Base-by-base conservation (phyloP, 345 rosid genomes). In the Turritis glabra region DNA sequence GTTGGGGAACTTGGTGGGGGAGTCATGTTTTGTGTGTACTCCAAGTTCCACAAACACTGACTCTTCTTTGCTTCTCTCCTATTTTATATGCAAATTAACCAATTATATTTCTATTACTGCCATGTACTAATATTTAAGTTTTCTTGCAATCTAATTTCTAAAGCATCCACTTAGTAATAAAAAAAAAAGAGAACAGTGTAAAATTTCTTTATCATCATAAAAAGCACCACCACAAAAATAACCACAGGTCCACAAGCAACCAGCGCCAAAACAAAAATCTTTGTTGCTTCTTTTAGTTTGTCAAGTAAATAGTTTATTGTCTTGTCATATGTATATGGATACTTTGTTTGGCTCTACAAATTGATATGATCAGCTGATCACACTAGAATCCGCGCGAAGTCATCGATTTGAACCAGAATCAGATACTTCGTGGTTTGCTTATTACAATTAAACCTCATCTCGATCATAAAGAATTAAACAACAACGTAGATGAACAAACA, bases 11-110 rank as follows among this genome's bases (percentile, higher is more conserved):
- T 52, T 73, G 50, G 72, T 37, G 69, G 70, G 74, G 41, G 25
- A 52, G 4, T 76, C 50, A 69, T 76, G 70, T 61, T 69, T 61
- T 69, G 75, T 69, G 69, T 76, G 48, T 25, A 76, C 79, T 76
- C 74, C 75, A 76, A 76, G 64, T 69, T 53, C 64, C 56, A 51
- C 48, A 37, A 13, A 57, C 32, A 44, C 18, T 66, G 57, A 66
- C 50, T 58, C 32, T 47, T 66, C 52, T 57, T 56, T 41, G 6
- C 46, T 30, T 61, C 1, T 21, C 15, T 40, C 40, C 40, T 12
- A 1, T 21, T 38, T 14, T 23, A 12, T 32, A 53, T 55, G 32
- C 64, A 64, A 14, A 56, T 33, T 13, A 63, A 30, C 46, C 33
- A 73, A 41, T 29, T 21, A 22, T 6, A 3, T 21, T 22, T 25